These are phyloP conservation scores for Ampelomyces quisqualis DNA, from an alignment of 2,329 filamentous ascomycete genomes.

Conservation along the genomic window DNA sequence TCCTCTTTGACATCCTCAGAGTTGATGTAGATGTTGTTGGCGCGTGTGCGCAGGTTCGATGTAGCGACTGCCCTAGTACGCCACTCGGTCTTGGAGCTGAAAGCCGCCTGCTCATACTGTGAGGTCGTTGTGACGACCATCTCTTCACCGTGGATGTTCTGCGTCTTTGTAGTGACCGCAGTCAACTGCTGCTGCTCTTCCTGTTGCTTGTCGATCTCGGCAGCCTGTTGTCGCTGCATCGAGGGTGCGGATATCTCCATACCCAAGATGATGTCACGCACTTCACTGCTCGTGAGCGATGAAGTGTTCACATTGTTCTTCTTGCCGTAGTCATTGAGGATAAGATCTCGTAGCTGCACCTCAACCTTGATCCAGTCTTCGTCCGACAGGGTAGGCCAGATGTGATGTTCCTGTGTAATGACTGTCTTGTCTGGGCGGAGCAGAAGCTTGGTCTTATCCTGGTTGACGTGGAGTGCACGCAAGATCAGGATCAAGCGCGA, in stretches of 20 bases:
- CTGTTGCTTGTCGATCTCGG: constrained; percentile 98
- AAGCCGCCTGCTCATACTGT: constrained; percentile 95
- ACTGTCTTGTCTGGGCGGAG: constrained; percentile 95
- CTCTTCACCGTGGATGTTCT: constrained; percentile 94
- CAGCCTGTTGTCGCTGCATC: constrained; percentile 96
- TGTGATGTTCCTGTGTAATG: constrained; percentile 97
- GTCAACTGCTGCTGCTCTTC: constrained; percentile 96
- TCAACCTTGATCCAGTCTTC: constrained; percentile 99
- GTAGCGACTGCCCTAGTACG: constrained; percentile 94
- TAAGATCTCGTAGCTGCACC: constrained; percentile 89
- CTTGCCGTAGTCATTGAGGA: constrained; percentile 97
- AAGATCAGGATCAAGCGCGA: constrained; percentile 91
- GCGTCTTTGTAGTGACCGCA: constrained; percentile 95
- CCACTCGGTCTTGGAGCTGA: constrained; percentile 99
- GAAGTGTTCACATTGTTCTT: constrained; percentile 99
- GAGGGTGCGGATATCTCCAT: constrained; percentile 99
- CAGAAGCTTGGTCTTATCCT: constrained; percentile 96
- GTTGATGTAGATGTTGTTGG: constrained; percentile 99
- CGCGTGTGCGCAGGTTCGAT: constrained; percentile 86
- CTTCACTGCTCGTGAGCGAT: constrained; percentile 93
- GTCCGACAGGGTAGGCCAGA: constrained; percentile 91
- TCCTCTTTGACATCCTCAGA: constrained; percentile 91
- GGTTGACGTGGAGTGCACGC: constrained; percentile 93
- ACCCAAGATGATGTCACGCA: constrained; percentile 95
- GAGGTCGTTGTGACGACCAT: constrained; percentile 98